phyloP scores from a whole-genome alignment of 257 asterid genomes.

The Primulina huaijiensis region DNA sequence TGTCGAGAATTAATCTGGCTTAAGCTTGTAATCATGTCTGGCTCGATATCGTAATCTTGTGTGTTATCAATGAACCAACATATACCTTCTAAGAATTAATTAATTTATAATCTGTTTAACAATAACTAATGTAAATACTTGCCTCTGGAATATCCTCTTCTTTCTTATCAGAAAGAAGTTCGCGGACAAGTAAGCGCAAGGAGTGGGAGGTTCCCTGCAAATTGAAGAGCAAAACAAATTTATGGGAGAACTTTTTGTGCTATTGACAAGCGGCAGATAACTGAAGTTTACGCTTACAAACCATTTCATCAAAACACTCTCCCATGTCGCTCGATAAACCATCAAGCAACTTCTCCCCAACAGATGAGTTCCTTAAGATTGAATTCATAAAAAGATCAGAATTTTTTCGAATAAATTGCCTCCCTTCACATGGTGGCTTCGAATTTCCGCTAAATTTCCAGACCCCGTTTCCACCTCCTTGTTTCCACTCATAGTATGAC shows the following conservation, averaged over 20 bases:
- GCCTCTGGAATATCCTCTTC: conserved; percentile 79
- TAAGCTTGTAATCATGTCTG: no score
- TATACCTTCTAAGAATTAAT: no score
- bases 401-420: conserved; percentile 49
- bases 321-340: conserved; percentile 26
- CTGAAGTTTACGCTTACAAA: conserved; percentile 30
- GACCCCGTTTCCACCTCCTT: conserved; percentile 65
- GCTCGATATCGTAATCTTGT: not conserved
- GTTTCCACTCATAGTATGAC: conserved; percentile 71
- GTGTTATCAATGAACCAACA: conserved; percentile 1
- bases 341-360: conserved; percentile 46
- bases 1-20: not conserved
- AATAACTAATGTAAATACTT: conserved; percentile 33
- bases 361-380: conserved; percentile 49
- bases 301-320: conserved; percentile 41
- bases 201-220: conserved; percentile 55
- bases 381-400: conserved; percentile 57
- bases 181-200: conserved; percentile 45
- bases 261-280: conserved; percentile 1
- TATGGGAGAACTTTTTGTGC: not conserved
- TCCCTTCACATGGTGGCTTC: conserved; percentile 50
- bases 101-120: not conserved
- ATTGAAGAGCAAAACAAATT: conserved; percentile 22
- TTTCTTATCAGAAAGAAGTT: conserved; percentile 62
- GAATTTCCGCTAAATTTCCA: conserved; percentile 59